These are phyloP conservation scores for Isatis tinctoria DNA, from an alignment of 345 rosid species.

Conservation along the genomic window DNA sequence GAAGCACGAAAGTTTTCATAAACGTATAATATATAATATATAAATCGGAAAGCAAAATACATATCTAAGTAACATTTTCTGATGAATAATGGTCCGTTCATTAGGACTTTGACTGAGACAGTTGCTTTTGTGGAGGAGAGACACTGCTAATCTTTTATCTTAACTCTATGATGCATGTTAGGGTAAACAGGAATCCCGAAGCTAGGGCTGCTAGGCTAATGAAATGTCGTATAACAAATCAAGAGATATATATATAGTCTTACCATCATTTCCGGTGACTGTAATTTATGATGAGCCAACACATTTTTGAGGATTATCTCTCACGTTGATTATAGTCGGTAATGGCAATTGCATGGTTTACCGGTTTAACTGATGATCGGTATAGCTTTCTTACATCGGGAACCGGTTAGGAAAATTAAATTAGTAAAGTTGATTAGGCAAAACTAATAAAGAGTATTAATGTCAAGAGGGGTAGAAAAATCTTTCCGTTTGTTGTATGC, in stretches of 20 bases:
- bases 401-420: not conserved
- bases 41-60: not conserved
- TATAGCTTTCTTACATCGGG: not conserved
- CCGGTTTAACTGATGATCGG: not conserved
- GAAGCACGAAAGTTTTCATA: no score
- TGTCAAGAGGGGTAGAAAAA: not conserved
- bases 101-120: no score
- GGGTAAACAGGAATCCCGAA: not conserved
- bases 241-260: not conserved
- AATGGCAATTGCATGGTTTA: not conserved
- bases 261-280: conserved; percentile 98
- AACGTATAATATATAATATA: no score
- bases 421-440: not conserved
- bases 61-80: no score
- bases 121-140: no score
- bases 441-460: not conserved
- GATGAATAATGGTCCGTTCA: not conserved
- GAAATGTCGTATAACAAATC: not conserved
- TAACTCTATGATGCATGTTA: not conserved
- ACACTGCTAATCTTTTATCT: not conserved
- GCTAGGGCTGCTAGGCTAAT: conserved; percentile 1
- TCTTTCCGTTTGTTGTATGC: not conserved
- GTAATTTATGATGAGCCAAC: no score
- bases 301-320: no score
- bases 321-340: not conserved